A percentile compares a stretch with the other conserved stretches of the same genome.
Evolutionary conservation across 495 filamentous ascomycete genomes (phyloP).

Genomic region (Daldinia caldariorum): DNA sequence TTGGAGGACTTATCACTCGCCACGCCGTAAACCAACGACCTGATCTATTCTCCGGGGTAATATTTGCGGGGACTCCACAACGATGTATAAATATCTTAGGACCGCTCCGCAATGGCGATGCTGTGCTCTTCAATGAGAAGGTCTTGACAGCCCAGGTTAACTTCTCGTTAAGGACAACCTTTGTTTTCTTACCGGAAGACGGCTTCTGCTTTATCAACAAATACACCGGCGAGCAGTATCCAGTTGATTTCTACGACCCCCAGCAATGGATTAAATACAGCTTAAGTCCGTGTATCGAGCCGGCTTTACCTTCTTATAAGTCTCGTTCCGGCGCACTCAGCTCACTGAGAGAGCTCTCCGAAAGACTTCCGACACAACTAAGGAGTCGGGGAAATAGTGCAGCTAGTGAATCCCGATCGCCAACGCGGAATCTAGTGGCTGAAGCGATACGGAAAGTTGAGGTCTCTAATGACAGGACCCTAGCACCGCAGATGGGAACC

Average conservation of each 20-base stretch:
- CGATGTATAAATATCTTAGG: conserved; percentile 92
- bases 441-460: conserved; percentile 44
- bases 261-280: conserved; percentile 82
- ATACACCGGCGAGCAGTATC: conserved; percentile 80
- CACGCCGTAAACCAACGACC: conserved; percentile 90
- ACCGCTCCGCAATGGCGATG: conserved; percentile 88
- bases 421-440: conserved; percentile 42
- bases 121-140: conserved; percentile 87
- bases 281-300: conserved; percentile 78
- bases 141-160: conserved; percentile 95
- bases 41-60: conserved; percentile 84
- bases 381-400: conserved; percentile 47
- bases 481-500: conserved; percentile 60
- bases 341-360: conserved; percentile 53
- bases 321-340: conserved; percentile 48
- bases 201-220: conserved; percentile 91
- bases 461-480: conserved; percentile 53
- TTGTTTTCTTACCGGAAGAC: conserved; percentile 84
- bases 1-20: conserved; percentile 88
- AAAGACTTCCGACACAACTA: conserved; percentile 46
- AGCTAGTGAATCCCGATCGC: conserved; percentile 38
- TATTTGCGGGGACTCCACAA: conserved; percentile 87
- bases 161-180: conserved; percentile 90
- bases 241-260: conserved; percentile 83
- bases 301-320: conserved; percentile 62